Base-by-base conservation (phyloP, 352 stramenopile genomes). In the Pythium dissimile region DNA sequence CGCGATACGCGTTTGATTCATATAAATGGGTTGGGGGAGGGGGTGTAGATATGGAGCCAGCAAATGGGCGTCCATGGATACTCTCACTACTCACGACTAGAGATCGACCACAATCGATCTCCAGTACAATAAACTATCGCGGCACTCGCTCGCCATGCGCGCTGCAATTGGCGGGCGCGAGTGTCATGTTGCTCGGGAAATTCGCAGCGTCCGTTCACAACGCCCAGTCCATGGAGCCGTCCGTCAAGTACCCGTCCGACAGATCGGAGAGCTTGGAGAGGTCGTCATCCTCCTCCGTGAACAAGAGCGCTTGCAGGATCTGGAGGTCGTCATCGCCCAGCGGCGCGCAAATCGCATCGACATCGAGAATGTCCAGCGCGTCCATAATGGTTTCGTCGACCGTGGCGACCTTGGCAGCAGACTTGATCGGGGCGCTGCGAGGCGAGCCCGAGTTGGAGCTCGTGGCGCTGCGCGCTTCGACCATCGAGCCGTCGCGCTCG, bases 241-340 rank as follows among this genome's bases (percentile, higher is more conserved):
- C 44, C 26, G 44, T 38, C 5, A 51, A 31, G 44, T 39, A 51
- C 26, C 44, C 44, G 26, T 51, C 44, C 6, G 44, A 51, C 26
- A 51, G 16, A n/a, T 51, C 44, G 13, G 44, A 51, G 44, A 51
- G 44, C 44, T 51, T 38, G 44, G 44, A 51, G 24, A 51, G 26
- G 18, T 45, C 34, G 39, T 54, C 56, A n/a, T 64, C 56, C 31
- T 53, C 42, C 15, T 58, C 56, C 37, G 55, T 30, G 34, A 64
- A 64, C 38, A 64, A 31, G 13, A 64, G 56, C 48, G 56, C 46
- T 20, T 53, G 56, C 16, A 64, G 31, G 26, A 64, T 58, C 37
- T 57, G 21, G 38, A 64, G 56, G 41, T 64, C 56, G 23, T 51
- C 38, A 23, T 57, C 56, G 27, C 39, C 47, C 1, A 64, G 24